Evolutionary conservation across 352 stramenopile species (phyloP), one percentile per base, ranked within the genome.

Genomic region (Pythium oligandrum): DNA sequence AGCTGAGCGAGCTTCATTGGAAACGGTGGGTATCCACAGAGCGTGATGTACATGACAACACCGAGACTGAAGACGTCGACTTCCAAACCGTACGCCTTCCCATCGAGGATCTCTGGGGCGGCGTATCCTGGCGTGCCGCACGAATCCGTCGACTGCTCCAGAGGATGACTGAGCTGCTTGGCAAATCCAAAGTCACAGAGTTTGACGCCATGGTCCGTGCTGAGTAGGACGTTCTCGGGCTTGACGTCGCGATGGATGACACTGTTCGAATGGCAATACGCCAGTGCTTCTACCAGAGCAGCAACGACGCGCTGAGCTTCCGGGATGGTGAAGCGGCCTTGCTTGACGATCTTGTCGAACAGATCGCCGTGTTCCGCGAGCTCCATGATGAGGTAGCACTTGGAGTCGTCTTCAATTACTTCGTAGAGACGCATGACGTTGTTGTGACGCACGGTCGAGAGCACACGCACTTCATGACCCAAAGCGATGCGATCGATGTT

Each of bases 311-410:
- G 73, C 44, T 94, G 83, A 0, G 81, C 81, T 33, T 92, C 81
- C 6, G 53, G 56, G 53, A 85, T 67, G 0, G 66, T 64, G 44
- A 93, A 86, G 39, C 86, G 88, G 57, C 82, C 84, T 44, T 88
- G 73, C 45, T 91, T 90, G 35, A 90, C 83, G 50, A 95, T 90
- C n/a, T 80, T 73, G 51, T 95, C 85, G 31, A 95, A 93, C 17
- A 93, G 55, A 51, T 93, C 83, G 32, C 93, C 93, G 48, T 96
- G 82, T 62, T 94, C 86, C 36, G 97, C 95, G 30, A 98, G 75
- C 64, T 99, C 96, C 48, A 98, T 97, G 17, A 99, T 91, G 59
- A 99, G 78, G 64, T 99, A 99, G 78, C 96, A 99, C 62, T 98
- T 88, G 57, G 89, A 75, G 43, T 92, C 83, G 60, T 98, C 91